These are phyloP conservation scores for Paramecium tetraurelia DNA, from an alignment of 73 alveolate species.

Conservation along the genomic window DNA sequence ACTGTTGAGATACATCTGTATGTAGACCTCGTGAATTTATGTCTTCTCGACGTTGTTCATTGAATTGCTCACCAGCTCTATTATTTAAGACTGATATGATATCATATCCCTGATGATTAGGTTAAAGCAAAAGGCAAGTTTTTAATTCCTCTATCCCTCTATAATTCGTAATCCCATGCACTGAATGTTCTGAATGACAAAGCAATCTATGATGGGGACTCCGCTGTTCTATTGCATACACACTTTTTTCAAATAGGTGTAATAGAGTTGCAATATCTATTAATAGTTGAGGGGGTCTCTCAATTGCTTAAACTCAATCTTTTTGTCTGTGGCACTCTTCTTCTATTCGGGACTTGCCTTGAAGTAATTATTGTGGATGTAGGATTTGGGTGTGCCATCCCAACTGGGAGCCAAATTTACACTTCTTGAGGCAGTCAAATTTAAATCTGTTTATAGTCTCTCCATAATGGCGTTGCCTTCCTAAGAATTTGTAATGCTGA, in stretches of 20 bases:
- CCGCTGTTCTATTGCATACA: not conserved
- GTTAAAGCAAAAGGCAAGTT: not conserved
- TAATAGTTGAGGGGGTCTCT: conserved; percentile 30
- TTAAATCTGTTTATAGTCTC: not conserved
- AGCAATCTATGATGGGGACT: not conserved
- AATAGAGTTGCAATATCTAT: conserved; percentile 6
- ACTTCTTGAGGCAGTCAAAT: not conserved
- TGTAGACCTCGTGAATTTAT: not conserved
- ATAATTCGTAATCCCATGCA: not conserved
- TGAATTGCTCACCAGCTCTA: not conserved
- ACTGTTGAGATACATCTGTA: not conserved
- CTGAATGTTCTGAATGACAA: not conserved
- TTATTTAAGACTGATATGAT: not conserved
- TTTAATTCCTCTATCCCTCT: not conserved
- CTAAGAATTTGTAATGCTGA: not conserved
- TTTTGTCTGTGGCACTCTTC: not conserved
- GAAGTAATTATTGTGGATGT: not conserved
- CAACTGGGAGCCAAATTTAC: not conserved
- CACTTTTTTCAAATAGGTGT: not conserved
- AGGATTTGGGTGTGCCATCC: not conserved
- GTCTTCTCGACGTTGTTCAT: not conserved
- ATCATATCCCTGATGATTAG: not conserved
- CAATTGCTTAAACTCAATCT: not conserved
- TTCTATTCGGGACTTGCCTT: not conserved
- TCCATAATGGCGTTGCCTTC: not conserved